Evolutionary conservation across 169 alveolate species (phyloP).

Genomic region (Eimeria mitis): DNA sequence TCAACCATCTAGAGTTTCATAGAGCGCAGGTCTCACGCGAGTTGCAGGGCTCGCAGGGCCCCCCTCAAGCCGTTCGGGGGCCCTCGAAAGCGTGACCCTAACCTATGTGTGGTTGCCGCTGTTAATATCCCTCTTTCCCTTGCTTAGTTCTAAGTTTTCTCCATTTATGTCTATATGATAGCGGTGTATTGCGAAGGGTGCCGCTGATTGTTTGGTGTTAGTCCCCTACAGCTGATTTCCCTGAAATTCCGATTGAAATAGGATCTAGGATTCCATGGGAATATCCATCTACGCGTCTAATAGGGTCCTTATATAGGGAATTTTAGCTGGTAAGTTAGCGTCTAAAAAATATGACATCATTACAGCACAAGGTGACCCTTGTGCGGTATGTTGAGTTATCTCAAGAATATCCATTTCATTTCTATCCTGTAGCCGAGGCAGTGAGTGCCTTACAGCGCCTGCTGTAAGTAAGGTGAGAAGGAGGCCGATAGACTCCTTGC

Average conservation of each 20-base stretch:
- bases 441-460: not conserved
- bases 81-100: not conserved
- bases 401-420: too few species aligned
- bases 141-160: not conserved
- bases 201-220: not conserved
- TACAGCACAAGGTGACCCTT: too few species aligned
- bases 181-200: not conserved
- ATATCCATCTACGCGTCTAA: too few species aligned
- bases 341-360: too few species aligned
- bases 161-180: not conserved
- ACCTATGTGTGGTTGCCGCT: not conserved
- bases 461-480: not conserved
- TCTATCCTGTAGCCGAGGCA: too few species aligned
- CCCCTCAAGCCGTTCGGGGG: not conserved
- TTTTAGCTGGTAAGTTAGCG: too few species aligned
- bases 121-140: not conserved
- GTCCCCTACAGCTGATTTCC: not conserved
- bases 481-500: not conserved
- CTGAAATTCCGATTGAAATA: too few species aligned
- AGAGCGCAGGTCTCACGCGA: not conserved
- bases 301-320: too few species aligned
- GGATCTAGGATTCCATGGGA: too few species aligned
- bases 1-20: not conserved
- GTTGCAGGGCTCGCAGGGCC: not conserved
- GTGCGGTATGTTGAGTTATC: too few species aligned